Conservation (phyloP, 495 filamentous ascomycete genomes). For the Neurospora sp. region DNA sequence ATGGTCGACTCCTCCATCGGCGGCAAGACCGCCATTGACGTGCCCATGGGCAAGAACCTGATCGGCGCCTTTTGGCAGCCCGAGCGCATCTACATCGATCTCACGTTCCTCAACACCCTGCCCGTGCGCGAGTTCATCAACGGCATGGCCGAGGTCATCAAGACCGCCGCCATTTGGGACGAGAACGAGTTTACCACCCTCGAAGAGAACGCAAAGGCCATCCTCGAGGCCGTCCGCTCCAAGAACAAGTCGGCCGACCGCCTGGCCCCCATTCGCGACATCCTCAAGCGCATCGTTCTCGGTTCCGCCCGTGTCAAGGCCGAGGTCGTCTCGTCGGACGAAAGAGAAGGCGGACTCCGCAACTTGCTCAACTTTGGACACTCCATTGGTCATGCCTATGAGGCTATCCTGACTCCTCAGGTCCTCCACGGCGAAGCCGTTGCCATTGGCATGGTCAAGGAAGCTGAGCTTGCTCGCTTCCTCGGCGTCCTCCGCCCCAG, state of each 20-base stretch:
- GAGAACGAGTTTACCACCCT: constrained; percentile 77
- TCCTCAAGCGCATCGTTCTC: constrained; percentile 77
- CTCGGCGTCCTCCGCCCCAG: constrained; percentile 78
- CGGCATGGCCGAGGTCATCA: constrained; percentile 97
- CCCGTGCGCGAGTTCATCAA: constrained; percentile 94
- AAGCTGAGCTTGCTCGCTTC: constrained; percentile 85
- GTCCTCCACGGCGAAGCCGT: constrained; percentile 93
- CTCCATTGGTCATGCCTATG: constrained; percentile 94
- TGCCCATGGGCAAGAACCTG: constrained; percentile 92
- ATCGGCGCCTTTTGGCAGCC: constrained; percentile 97
- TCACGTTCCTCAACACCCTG: constrained; percentile 84
- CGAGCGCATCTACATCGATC: constrained; percentile 83
- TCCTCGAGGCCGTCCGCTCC: constrained; percentile 61
- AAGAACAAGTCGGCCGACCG: constrained; percentile 41
- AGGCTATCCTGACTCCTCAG: constrained; percentile 91
- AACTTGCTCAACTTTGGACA: constrained; percentile 97
- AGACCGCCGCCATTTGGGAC: constrained; percentile 95
- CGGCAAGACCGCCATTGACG: constrained; percentile 97
- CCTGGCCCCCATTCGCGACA: constrained; percentile 58
- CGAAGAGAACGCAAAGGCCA: constrained; percentile 65
- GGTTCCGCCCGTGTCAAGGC: constrained; percentile 88
- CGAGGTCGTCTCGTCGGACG: constrained; percentile 83
- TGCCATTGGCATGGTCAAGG: constrained; percentile 95
- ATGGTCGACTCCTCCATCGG: constrained; percentile 99
- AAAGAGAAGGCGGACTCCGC: constrained; percentile 85